Percentiles rank a stretch among this genome's conserved stretches.
phyloP scores from a whole-genome alignment of 441 rosid species.

The Corymbia calophylla region DNA sequence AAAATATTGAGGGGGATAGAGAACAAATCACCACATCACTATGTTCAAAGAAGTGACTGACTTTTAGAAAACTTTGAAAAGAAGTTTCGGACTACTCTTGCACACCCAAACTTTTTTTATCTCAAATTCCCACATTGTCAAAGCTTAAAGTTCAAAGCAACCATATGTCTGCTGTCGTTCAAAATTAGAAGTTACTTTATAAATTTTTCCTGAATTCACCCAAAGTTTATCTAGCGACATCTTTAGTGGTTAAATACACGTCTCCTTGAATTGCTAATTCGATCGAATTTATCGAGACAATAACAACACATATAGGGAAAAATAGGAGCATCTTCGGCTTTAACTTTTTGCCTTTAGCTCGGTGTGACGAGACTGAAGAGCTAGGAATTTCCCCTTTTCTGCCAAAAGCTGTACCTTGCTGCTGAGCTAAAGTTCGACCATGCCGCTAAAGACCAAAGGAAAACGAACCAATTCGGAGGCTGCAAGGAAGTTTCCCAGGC shows the following conservation, averaged over 20 bases:
- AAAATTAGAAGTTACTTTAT: neutral
- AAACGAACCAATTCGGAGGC: neutral
- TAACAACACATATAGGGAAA: neutral
- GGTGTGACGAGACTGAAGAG: neutral
- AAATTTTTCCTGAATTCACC: neutral
- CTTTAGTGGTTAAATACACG: neutral
- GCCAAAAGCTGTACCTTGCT: neutral
- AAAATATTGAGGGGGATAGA: neutral
- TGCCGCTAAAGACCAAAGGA: neutral
- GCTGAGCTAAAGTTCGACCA: neutral
- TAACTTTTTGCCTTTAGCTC: neutral
- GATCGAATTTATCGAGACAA: neutral
- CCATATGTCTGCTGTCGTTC: neutral
- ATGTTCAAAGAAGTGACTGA: neutral
- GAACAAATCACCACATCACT: neutral
- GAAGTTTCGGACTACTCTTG: neutral
- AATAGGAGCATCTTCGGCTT: neutral
- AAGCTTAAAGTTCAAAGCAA: neutral
- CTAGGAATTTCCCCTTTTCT: neutral
- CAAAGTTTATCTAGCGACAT: neutral
- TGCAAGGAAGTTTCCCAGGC: neutral
- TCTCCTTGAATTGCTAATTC: neutral
- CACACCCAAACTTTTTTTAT: neutral
- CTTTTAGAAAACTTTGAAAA: neutral
- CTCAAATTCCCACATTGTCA: neutral